phyloP scores from a whole-genome alignment of 768 basidiomycete genomes.

The Trametopsis cervina region DNA sequence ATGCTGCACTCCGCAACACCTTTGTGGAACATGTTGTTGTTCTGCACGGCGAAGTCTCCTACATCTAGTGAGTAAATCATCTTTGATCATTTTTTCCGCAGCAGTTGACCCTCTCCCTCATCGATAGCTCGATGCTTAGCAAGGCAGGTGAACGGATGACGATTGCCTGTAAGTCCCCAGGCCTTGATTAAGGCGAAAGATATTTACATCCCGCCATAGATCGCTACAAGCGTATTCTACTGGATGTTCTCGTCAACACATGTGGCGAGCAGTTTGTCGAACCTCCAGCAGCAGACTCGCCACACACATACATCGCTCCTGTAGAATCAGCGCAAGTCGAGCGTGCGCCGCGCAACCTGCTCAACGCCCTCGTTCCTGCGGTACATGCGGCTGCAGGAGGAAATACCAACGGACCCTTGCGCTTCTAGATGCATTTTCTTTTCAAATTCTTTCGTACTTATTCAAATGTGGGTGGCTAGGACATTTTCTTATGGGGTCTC shows the following conservation, averaged over 20 bases:
- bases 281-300: slow-evolving; percentile 1
- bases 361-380: too few relatives aligned
- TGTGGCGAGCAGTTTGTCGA: slow-evolving; percentile 19
- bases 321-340: not conserved
- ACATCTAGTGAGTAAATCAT: slow-evolving; percentile 47
- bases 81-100: not conserved
- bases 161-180: slow-evolving; percentile 14
- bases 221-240: slow-evolving; percentile 51
- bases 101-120: not conserved
- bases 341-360: not conserved
- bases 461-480: too few relatives aligned
- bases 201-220: slow-evolving; percentile 17
- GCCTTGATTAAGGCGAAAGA: too few relatives aligned
- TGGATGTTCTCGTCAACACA: slow-evolving; percentile 26
- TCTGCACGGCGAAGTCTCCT: slow-evolving; percentile 59
- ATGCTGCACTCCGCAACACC: slow-evolving; percentile 54
- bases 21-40: slow-evolving; percentile 48
- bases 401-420: too few relatives aligned
- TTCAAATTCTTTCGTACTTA: too few relatives aligned
- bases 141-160: slow-evolving; percentile 51
- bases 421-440: too few relatives aligned
- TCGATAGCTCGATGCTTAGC: slow-evolving; percentile 47
- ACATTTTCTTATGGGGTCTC: too few relatives aligned
- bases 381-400: too few relatives aligned
- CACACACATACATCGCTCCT: not conserved